Conservation (phyloP, 768 basidiomycete genomes). For the Calocybe gangraenosa region DNA sequence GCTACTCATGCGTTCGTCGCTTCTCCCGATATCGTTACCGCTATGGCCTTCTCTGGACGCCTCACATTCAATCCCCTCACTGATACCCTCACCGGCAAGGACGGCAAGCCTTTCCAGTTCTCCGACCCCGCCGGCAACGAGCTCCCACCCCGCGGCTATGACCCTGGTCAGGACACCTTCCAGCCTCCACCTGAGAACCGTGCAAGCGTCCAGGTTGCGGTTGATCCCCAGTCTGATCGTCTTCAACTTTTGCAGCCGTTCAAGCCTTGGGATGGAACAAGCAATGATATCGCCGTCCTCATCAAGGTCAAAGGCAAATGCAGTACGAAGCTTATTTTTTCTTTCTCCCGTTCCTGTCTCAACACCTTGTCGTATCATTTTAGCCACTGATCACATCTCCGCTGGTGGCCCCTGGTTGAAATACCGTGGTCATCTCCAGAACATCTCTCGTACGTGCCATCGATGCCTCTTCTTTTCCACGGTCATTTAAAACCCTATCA, state of each 20-base stretch:
- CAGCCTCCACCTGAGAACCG: slow-evolving; percentile 90
- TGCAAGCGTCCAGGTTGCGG: slow-evolving; percentile 78
- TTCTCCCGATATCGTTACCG: slow-evolving; percentile 93
- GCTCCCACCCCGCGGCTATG: slow-evolving; percentile 93
- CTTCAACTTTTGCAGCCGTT: slow-evolving; percentile 90
- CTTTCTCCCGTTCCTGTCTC: slow-evolving; percentile 6
- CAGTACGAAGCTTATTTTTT: slow-evolving; percentile 53
- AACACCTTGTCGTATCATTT: background rate
- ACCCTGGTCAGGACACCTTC: slow-evolving; percentile 96
- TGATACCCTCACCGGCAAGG: slow-evolving; percentile 80
- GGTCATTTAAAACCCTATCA: background rate
- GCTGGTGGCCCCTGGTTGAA: slow-evolving; percentile 99
- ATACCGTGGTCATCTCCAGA: slow-evolving; percentile 97
- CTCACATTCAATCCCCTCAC: slow-evolving; percentile 97
- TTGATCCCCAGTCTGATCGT: slow-evolving; percentile 81
- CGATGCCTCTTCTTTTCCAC: slow-evolving; percentile 3
- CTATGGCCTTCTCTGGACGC: slow-evolving; percentile 90
- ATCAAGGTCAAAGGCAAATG: slow-evolving; percentile 99
- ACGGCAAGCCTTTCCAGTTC: slow-evolving; percentile 98
- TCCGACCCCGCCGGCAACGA: slow-evolving; percentile 86
- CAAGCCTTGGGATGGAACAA: slow-evolving; percentile 87
- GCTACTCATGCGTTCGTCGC: slow-evolving; percentile 97
- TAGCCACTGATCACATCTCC: slow-evolving; percentile 90
- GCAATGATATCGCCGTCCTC: slow-evolving; percentile 82
- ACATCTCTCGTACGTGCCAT: slow-evolving; percentile 84